A percentile compares a stretch with the other conserved stretches of the same genome.
Conservation (phyloP, 345 rosid genomes). For the Erodium maritimum region DNA sequence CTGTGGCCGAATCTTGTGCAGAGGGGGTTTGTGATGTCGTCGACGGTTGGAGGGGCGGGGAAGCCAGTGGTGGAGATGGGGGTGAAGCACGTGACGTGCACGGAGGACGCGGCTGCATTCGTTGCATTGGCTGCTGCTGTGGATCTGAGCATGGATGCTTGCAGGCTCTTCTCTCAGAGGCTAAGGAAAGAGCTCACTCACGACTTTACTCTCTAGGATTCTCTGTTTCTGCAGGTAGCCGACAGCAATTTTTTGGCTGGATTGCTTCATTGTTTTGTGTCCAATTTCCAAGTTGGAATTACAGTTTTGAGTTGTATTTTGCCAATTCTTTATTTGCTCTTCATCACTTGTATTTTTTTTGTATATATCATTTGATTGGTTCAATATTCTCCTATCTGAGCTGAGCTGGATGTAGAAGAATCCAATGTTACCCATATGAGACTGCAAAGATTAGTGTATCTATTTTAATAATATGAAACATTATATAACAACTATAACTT, state of each 20-base stretch:
- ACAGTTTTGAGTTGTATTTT: not conserved
- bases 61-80: constrained; percentile 80
- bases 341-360: too few species aligned
- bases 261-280: not conserved
- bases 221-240: too few species aligned
- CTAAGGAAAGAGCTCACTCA: constrained; percentile 75
- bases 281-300: not conserved
- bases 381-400: too few species aligned
- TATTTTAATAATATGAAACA: not conserved
- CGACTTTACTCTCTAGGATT: constrained; percentile 37
- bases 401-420: too few species aligned
- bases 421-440: too few species aligned
- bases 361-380: too few species aligned
- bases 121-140: constrained; percentile 94
- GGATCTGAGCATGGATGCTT: constrained; percentile 95
- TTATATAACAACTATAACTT: too few species aligned
- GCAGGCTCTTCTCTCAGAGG: constrained; percentile 66
- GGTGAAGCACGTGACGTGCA: constrained; percentile 86
- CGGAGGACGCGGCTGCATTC: constrained; percentile 90
- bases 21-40: constrained; percentile 83
- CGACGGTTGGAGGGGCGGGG: constrained; percentile 57
- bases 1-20: constrained; percentile 14
- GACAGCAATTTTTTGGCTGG: too few species aligned
- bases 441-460: too few species aligned
- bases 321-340: too few species aligned